phyloP scores from a whole-genome alignment of 2,329 filamentous ascomycete genomes.

The Meredithiella fracta region DNA sequence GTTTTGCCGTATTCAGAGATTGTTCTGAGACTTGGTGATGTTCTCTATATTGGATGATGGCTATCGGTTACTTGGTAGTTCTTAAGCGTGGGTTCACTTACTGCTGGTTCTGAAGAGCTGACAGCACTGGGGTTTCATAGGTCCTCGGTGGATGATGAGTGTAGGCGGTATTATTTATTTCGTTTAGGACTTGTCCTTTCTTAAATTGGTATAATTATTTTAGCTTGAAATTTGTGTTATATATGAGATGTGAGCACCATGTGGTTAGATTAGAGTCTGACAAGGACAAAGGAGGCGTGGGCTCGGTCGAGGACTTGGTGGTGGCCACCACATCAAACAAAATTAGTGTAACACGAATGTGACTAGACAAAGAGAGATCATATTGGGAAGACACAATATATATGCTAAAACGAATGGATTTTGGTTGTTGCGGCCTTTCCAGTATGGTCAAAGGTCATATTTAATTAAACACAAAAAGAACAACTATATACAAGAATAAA shows the following conservation, averaged over 20 bases:
- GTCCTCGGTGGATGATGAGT: background rate
- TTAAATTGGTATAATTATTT: background rate
- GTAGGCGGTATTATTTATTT: background rate
- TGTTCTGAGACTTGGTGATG: background rate
- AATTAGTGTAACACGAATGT: no score
- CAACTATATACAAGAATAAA: background rate
- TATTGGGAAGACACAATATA: background rate
- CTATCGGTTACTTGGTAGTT: background rate
- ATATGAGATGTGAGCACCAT: no score
- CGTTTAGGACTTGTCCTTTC: background rate
- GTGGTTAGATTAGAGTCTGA: no score
- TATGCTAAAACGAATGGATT: background rate
- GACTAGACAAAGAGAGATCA: no score
- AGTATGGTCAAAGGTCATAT: background rate
- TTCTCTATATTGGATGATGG: background rate
- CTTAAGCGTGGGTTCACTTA: background rate
- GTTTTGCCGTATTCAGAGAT: background rate
- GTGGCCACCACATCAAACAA: no score
- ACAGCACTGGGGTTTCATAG: background rate
- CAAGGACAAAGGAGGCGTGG: no score
- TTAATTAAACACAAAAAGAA: background rate
- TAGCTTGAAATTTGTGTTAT: background rate
- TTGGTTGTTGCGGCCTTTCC: background rate
- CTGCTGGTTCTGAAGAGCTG: background rate
- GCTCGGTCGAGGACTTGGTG: no score